Conservation (phyloP, 768 basidiomycete genomes). For the Boletus huronensis region DNA sequence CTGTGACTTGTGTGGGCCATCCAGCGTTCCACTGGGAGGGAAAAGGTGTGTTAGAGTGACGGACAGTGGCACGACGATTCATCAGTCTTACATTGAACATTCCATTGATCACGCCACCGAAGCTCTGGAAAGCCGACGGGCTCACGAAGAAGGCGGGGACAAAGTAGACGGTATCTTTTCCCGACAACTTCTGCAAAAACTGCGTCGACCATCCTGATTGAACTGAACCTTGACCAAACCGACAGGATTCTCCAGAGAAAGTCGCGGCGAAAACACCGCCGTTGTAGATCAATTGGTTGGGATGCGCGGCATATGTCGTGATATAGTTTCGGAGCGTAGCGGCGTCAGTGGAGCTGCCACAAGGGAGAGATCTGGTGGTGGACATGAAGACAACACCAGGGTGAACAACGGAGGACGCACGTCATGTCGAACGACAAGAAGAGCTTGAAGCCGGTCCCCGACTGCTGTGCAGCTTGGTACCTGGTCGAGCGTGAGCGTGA, state of each 20-base stretch:
- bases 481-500: constrained; percentile 31
- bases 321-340: constrained; percentile 51
- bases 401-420: constrained; percentile 35
- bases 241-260: constrained; percentile 67
- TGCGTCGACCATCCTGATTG: constrained; percentile 55
- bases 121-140: constrained; percentile 45
- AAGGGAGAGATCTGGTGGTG: constrained; percentile 48
- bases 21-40: constrained; percentile 67
- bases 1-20: constrained; percentile 67
- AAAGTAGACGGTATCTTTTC: constrained; percentile 50
- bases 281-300: constrained; percentile 53
- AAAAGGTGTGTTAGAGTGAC: constrained; percentile 4
- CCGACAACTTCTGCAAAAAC: constrained; percentile 47
- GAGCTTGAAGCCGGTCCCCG: constrained; percentile 59
- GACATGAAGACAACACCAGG: neutral
- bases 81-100: constrained; percentile 49
- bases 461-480: constrained; percentile 53
- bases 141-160: constrained; percentile 69
- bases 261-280: constrained; percentile 59
- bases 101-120: constrained; percentile 50
- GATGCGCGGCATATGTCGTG: constrained; percentile 48
- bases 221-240: constrained; percentile 54
- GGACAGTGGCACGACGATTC: constrained; percentile 7
- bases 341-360: constrained; percentile 46
- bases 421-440: constrained; percentile 81